Percentiles rank a stretch among this genome's conserved stretches.
Conservation (phyloP, 805 yeast species). For the Isabelozyma rhagii region DNA sequence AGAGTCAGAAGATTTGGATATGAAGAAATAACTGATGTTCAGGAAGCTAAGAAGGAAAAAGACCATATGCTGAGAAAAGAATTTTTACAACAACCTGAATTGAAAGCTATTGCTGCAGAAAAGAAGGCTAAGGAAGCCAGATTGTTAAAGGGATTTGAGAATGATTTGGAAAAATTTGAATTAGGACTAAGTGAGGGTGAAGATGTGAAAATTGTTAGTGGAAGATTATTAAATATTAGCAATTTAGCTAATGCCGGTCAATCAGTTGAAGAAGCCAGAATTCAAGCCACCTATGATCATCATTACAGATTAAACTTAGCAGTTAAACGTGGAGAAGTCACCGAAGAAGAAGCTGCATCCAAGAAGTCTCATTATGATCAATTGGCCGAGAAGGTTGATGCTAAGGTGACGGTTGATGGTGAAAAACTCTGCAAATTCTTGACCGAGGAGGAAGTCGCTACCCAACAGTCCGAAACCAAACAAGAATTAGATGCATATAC, state of each 20-base stretch:
- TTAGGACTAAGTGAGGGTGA: slow-evolving; percentile 7
- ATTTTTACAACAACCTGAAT: slow-evolving; percentile 50
- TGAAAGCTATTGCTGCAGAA: slow-evolving; percentile 35
- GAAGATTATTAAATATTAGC: slow-evolving; percentile 49
- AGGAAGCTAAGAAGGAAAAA: slow-evolving; percentile 56
- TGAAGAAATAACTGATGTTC: slow-evolving; percentile 47
- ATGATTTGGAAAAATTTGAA: slow-evolving; percentile 23
- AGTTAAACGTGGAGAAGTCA: slow-evolving; percentile 34
- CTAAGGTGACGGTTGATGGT: slow-evolving; percentile 47
- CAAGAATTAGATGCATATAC: slow-evolving; percentile 14
- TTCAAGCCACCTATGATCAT: slow-evolving; percentile 53
- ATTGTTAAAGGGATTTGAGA: slow-evolving; percentile 20
- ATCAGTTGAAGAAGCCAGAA: slow-evolving; percentile 51
- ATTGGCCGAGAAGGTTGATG: slow-evolving; percentile 41
- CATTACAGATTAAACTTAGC: slow-evolving; percentile 43
- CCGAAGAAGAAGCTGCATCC: slow-evolving; percentile 18
- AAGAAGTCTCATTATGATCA: slow-evolving; percentile 27
- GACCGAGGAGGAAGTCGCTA: slow-evolving; percentile 22
- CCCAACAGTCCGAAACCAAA: slow-evolving; percentile 17
- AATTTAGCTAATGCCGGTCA: slow-evolving; percentile 61
- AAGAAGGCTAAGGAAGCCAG: slow-evolving; percentile 40
- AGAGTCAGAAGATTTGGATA: slow-evolving; percentile 81
- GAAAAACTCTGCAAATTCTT: slow-evolving; percentile 37
- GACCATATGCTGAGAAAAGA: slow-evolving; percentile 67
- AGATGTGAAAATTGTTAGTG: slow-evolving; percentile 18